phyloP scores from a whole-genome alignment of 2,329 filamentous ascomycete genomes.

The Pyricularia pennisetigena region DNA sequence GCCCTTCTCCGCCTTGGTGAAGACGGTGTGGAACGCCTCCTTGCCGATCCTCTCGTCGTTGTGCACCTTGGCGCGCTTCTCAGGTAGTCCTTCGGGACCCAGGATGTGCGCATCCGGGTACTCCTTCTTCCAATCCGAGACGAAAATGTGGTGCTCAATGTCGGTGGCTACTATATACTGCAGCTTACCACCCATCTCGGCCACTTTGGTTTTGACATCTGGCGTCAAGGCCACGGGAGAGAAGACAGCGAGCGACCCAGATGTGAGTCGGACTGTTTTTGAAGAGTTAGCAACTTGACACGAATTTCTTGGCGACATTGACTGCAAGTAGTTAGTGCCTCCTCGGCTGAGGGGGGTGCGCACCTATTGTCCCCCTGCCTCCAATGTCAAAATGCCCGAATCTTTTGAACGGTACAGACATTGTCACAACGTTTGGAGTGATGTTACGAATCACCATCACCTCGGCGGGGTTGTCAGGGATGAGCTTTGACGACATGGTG shows the following conservation, averaged over 20 bases:
- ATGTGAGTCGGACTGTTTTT: constrained; percentile 60
- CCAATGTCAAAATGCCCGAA: constrained; percentile 75
- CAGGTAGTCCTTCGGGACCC: constrained; percentile 71
- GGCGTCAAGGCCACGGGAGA: constrained; percentile 76
- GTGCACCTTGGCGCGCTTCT: constrained; percentile 61
- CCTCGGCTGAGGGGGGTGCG: not conserved
- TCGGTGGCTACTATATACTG: constrained; percentile 83
- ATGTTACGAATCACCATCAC: constrained; percentile 87
- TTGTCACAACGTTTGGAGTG: constrained; percentile 66
- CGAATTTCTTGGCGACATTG: not conserved
- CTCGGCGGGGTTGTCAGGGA: constrained; percentile 62
- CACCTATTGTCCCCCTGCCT: constrained; percentile 77
- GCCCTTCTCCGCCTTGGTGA: constrained; percentile 43
- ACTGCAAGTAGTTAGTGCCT: not conserved
- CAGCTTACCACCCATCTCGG: constrained; percentile 57
- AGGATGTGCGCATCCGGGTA: constrained; percentile 70
- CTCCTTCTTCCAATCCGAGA: constrained; percentile 72
- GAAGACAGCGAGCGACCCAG: constrained; percentile 77
- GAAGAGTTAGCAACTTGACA: constrained; percentile 13
- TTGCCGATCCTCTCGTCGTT: constrained; percentile 42
- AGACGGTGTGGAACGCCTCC: constrained; percentile 57
- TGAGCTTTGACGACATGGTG: constrained; percentile 51
- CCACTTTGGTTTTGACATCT: constrained; percentile 54
- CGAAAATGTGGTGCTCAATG: constrained; percentile 89
- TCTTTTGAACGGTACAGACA: constrained; percentile 76